Percentiles rank a stretch among this genome's conserved stretches.
phyloP scores from a whole-genome alignment of 192 early-diverging fungal species.

The Cladochytrium replicatum region DNA sequence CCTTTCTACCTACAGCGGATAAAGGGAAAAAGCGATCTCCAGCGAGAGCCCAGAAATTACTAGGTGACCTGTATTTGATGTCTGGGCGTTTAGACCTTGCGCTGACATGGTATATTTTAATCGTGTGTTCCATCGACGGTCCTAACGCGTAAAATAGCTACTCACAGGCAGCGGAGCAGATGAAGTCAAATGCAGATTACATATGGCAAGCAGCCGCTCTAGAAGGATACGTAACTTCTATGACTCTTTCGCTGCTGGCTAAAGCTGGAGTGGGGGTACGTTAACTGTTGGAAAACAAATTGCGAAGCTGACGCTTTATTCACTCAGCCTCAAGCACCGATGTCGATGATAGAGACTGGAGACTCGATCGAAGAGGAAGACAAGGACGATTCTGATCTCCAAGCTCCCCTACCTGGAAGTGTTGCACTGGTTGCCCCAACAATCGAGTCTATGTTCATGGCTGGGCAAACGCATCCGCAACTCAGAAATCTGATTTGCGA shows the following conservation, averaged over 20 bases:
- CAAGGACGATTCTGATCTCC: neutral
- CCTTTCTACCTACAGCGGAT: conserved; percentile 20
- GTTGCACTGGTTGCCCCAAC: neutral
- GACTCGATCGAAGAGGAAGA: neutral
- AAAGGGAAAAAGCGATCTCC: conserved; percentile 54
- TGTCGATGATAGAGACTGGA: conserved; percentile 1
- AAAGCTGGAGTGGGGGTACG: conserved; percentile 55
- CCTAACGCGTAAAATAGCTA: conserved; percentile 32
- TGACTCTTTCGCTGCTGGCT: conserved; percentile 45
- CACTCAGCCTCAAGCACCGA: conserved; percentile 2
- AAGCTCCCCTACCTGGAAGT: neutral
- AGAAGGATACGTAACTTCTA: conserved; percentile 57
- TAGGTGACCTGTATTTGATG: conserved; percentile 65
- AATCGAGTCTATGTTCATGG: neutral
- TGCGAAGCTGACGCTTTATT: neutral
- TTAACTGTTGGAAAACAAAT: neutral
- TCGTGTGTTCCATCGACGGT: neutral
- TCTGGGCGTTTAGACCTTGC: conserved; percentile 63
- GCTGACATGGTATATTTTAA: conserved; percentile 34
- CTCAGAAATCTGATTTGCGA: conserved; percentile 39
- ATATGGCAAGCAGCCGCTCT: conserved; percentile 66
- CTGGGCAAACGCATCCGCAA: conserved; percentile 4
- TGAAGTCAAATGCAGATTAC: conserved; percentile 59
- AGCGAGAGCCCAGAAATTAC: conserved; percentile 59
- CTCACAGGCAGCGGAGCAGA: conserved; percentile 50